Base-by-base conservation (phyloP, 495 filamentous ascomycete genomes). In the Aspergillus sclerotiicarbonarius region DNA sequence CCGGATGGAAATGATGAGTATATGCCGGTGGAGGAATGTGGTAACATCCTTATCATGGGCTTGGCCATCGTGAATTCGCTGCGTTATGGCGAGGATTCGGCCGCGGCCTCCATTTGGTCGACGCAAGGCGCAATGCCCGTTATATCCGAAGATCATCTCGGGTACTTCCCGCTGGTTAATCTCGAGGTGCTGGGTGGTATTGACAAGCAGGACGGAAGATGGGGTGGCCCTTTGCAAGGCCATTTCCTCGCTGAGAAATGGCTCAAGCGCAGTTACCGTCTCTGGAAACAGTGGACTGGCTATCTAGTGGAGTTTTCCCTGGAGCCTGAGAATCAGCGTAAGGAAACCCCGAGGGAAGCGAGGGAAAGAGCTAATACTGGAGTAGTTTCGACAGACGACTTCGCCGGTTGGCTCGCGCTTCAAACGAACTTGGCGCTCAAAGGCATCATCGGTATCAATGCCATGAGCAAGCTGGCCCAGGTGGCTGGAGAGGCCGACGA, bases 1-100 rank as follows among this genome's bases (percentile, higher is more conserved):
- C 72, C 84, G 1, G 91, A 96, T 62, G 93, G 93, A 10, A 79
- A 79, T 0, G 93, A 98, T 58, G 93, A 98, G 68, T 93, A 96
- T 57, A 98, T 98, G 93, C 93, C 93, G 0, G 90, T 98, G 2
- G 93, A 98, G 65, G 93, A 98, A 66, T 96, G 93, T 63, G 93
- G 93, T 3, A 90, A 98, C 62, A 98, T 98, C 79, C 74, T 98
- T 33, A 96, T 96, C 68, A 95, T 98, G 92, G 92, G 87, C 0
- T 77, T 98, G 49, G 88, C 91, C 0, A 74, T 96, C 45, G 87
- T 89, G 10, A 95, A 96, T 64, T 88, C 90, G 1, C 74, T 96
- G 29, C 82, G 73, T 30, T 91, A 94, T 60, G 77, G 86, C 49
- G 79, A 80, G 3, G 75, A 84, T 53, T 80, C 82, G 12, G 78